Conservation (phyloP, 805 yeast species). For the Candida verbasci region DNA sequence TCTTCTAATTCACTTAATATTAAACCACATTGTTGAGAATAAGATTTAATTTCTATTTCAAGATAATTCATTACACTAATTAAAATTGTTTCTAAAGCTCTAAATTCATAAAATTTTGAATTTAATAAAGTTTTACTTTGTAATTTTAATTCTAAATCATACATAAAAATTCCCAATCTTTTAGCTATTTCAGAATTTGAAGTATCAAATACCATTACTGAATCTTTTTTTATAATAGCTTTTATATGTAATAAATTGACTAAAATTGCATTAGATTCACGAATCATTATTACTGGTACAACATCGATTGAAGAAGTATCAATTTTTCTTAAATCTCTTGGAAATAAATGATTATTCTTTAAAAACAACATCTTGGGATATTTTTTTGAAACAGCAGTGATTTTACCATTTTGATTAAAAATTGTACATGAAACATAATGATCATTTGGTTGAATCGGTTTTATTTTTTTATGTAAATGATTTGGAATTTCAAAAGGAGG, state of each 20-base stretch:
- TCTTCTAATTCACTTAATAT: conserved; percentile 71
- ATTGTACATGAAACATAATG: conserved; percentile 73
- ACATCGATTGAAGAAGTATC: conserved; percentile 73
- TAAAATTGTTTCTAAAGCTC: conserved; percentile 77
- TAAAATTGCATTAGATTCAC: conserved; percentile 68
- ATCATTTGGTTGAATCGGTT: conserved; percentile 46
- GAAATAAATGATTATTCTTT: conserved; percentile 66
- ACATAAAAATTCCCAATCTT: conserved; percentile 71
- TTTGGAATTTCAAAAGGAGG: conserved; percentile 1
- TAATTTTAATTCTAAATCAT: conserved; percentile 76
- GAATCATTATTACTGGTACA: conserved; percentile 82
- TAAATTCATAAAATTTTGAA: conserved; percentile 55
- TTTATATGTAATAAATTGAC: conserved; percentile 83
- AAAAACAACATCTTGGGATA: conserved; percentile 72
- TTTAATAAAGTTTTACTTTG: conserved; percentile 27
- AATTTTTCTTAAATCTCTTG: conserved; percentile 82
- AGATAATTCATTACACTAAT: conserved; percentile 75
- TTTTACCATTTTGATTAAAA: conserved; percentile 65
- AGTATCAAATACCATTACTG: conserved; percentile 81
- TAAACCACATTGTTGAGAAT: conserved; percentile 53
- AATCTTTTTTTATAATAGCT: conserved; percentile 78
- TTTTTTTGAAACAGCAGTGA: conserved; percentile 64
- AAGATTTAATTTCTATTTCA: conserved; percentile 68
- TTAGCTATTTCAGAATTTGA: conserved; percentile 63
- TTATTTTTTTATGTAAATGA: conserved; percentile 13